Base-by-base conservation (phyloP, 305 asterid genomes). In the Fraxinus ornus region DNA sequence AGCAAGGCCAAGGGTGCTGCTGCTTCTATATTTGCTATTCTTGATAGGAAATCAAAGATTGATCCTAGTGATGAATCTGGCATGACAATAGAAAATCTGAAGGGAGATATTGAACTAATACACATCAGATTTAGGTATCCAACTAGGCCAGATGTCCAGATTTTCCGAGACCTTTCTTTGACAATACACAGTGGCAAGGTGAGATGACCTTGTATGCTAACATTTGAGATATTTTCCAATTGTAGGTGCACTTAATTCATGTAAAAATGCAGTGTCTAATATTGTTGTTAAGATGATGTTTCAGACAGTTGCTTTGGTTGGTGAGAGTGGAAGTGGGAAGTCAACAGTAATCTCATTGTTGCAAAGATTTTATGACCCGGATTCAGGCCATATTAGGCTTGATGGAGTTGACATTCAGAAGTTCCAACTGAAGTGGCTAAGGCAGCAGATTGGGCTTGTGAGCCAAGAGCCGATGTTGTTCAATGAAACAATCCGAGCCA, bases 261-360 rank as follows among this genome's bases (percentile, higher is more conserved):
- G 72, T 62, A 24, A 62, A 62, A 62, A 62, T 62, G 15, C 72
- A 33, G 36, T 55, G 57, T 75, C 26, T 79, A 60, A 81, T 44
- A 17, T 10, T 74, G 74, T 13, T 68, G 55, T 22, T 26, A 13
- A 26, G 70, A 64, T 8, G 39, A 24, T 22, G 32, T 66, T 81
- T 73, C 86, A 91, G 94, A 89, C 92, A 0, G 89, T 87, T 39
- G 97, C 97, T n/a, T 82, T 92, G 35, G 97, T 92, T 5, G 97
- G 97, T 78, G 97, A 91, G 85, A 93, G 95, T 36, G 97, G 97
- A 37, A 90, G 97, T 72, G 95, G 97, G 83, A 93, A 93, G 80
- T 93, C 97, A 1, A 90, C 95, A 0, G 95, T 93, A 79, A 88
- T 93, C 7, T 68, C 91, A 0, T 68, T 93, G 22, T 47, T 93